Evolutionary conservation across 306 rosid species (phyloP), one percentile per base, ranked within the genome.

Genomic region (Quercus dentata): DNA sequence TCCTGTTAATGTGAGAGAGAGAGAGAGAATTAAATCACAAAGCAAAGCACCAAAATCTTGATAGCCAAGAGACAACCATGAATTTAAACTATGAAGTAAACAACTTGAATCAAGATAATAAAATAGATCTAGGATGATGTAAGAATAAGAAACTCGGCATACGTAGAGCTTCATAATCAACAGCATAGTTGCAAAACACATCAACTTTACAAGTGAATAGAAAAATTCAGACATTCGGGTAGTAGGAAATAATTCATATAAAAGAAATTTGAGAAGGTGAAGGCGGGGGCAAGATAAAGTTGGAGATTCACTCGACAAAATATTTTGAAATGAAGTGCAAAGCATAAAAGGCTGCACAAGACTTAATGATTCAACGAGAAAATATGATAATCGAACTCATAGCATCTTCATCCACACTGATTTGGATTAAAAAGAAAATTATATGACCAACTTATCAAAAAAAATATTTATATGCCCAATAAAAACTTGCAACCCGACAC

Each of bases 1-100:
- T 90, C 87, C 99, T 95, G 91, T 82, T 12, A 51, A 23, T 30
- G n/a, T 4, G 13, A 5, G 67, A 8, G 33, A 6, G 18, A 8
- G 35, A 18, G 35, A 19, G 44, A 52, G 55, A 59, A 14, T 71
- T 23, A 70, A 6, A 77, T 57, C 2, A 76, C 80, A 69, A 30
- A 41, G 30, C 31, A 30, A n/a, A n/a, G 23, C 13, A 19, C 31
- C 20, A 71, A 33, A 5, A 21, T 20, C 57, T 71, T 11, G 56
- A 41, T 14, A 4, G 59, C 35, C 25, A 33, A 30, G 35, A 33
- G 35, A 3, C 20, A 71, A 3, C 14, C 1, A 49, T 13, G 21
- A 21, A 35, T 4, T 1, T n/a, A 71, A 49, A 9, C 49, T 41
- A 8, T 41, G 0, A 41, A 11, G 5, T 18, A 71, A 13, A 13